Evolutionary conservation across 208 protist genomes (phyloP).

Genomic region (Zelonia costaricensis): DNA sequence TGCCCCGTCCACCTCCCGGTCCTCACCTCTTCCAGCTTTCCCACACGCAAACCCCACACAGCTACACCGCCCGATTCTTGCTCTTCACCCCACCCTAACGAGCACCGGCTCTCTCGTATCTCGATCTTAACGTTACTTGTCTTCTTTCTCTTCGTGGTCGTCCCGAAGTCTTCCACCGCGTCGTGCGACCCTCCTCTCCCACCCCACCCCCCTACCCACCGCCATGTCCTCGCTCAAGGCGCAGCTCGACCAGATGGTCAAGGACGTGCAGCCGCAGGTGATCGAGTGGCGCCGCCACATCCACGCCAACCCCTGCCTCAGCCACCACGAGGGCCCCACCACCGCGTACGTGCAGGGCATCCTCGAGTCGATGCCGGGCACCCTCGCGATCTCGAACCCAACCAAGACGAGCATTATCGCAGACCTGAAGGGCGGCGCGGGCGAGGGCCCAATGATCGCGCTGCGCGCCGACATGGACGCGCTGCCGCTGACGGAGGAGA

Average conservation of each 20-base stretch:
- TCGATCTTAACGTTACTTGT: too few relatives aligned
- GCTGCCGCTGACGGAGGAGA: constrained; percentile 56
- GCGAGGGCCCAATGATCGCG: constrained; percentile 38
- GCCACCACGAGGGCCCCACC: constrained; percentile 51
- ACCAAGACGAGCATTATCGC: constrained; percentile 43
- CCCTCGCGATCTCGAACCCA: constrained; percentile 32
- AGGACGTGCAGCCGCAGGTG: constrained; percentile 38
- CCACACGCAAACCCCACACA: too few relatives aligned
- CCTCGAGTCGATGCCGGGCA: constrained; percentile 34
- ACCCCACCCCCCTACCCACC: background rate
- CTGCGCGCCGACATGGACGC: constrained; percentile 66
- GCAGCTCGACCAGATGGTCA: constrained; percentile 27
- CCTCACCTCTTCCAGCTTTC: too few relatives aligned
- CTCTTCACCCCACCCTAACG: too few relatives aligned
- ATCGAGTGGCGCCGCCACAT: constrained; percentile 67
- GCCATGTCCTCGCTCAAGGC: constrained; percentile 23
- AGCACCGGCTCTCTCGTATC: too few relatives aligned
- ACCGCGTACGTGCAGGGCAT: constrained; percentile 48
- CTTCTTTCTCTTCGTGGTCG: too few relatives aligned
- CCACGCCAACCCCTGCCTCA: constrained; percentile 51
- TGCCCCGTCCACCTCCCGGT: too few relatives aligned
- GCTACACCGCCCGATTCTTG: too few relatives aligned
- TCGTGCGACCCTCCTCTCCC: background rate
- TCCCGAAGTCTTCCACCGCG: background rate
- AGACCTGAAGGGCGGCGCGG: constrained; percentile 48